Base-by-base conservation (phyloP, 805 yeast species). In the Nakazawaea pomicola region DNA sequence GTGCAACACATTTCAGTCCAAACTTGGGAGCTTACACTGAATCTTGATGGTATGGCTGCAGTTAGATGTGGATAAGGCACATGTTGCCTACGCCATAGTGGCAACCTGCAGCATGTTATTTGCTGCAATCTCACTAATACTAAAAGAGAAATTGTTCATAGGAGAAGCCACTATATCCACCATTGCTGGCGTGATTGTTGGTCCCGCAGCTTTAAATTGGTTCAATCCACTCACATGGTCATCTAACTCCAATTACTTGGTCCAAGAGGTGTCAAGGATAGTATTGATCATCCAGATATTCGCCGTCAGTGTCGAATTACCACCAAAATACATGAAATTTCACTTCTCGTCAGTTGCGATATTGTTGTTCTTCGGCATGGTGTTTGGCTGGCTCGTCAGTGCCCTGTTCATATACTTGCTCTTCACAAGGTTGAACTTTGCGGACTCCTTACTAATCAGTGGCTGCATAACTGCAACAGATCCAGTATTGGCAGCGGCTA, bases 381-480 rank as follows among this genome's bases (percentile, higher is more conserved):
- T 95, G 1, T 68, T 68, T 41, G 96, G 96, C 17, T 89, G 96
- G 96, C 62, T 89, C 31, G 65, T 86, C 2, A 81, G 87, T 20
- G 91, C 95, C 0, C 68, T 82, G 2, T 86, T 87, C 52, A 72
- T 87, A 30, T 90, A 89, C 84, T 70, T 73, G 18, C 63, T 90
- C 23, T 79, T 90, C 27, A 36, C 38, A 11, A 91, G 93, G 1
- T 67, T 89, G 44, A 65, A 74, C 41, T 87, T 89, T 65, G 60
- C 84, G 16, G 85, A 80, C 37, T 80, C 87, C 2, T 69, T 89
- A 27, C 69, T 82, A 36, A 78, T 89, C 1, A 75, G 90, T 24
- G 96, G 95, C 1, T 88, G 96, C 58, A 80, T 89, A 34, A 90
- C 96, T 0, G 96, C 96, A 2, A 90, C 97, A 0, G 97, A 89